These are phyloP conservation scores for Ascosphaera apis DNA, from an alignment of 2,329 filamentous ascomycete species.

Conservation along the genomic window DNA sequence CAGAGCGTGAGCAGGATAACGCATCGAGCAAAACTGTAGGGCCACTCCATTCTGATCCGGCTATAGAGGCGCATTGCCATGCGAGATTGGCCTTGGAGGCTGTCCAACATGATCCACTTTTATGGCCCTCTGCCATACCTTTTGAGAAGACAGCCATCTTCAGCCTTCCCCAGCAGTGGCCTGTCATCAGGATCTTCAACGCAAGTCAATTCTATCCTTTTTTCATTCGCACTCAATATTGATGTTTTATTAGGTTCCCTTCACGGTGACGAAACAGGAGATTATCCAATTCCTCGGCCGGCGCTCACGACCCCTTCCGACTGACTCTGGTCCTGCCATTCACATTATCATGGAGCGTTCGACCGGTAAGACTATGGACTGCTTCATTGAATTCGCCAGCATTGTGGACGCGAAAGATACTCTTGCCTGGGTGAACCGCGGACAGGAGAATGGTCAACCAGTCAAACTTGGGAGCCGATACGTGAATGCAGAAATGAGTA, in stretches of 20 bases:
- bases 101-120: conserved; percentile 7
- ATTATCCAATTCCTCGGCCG: conserved; percentile 25
- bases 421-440: conserved; percentile 16
- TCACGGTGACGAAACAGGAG: conserved; percentile 25
- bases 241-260: conserved; percentile 22
- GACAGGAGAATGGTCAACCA: conserved; percentile 14
- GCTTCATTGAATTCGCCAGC: conserved; percentile 24
- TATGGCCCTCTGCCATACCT: conserved; percentile 9
- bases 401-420: conserved; percentile 16
- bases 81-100: too few relatives aligned
- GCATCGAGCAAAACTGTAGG: too few relatives aligned
- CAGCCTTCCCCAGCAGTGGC: conserved; percentile 7
- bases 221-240: conserved; percentile 2
- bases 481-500: conserved; percentile 23
- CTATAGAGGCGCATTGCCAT: too few relatives aligned
- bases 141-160: conserved; percentile 10
- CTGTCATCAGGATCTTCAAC: conserved; percentile 16
- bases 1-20: too few relatives aligned
- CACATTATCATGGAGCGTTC: conserved; percentile 35
- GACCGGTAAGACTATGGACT: conserved; percentile 33
- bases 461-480: conserved; percentile 25
- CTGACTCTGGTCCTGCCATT: conserved; percentile 21
- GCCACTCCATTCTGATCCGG: too few relatives aligned
- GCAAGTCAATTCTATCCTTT: conserved; percentile 9
- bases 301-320: conserved; percentile 16